A percentile compares a stretch with the other conserved stretches of the same genome.
phyloP scores from a whole-genome alignment of 805 yeast species.

The Blastobotrys peoriensis region DNA sequence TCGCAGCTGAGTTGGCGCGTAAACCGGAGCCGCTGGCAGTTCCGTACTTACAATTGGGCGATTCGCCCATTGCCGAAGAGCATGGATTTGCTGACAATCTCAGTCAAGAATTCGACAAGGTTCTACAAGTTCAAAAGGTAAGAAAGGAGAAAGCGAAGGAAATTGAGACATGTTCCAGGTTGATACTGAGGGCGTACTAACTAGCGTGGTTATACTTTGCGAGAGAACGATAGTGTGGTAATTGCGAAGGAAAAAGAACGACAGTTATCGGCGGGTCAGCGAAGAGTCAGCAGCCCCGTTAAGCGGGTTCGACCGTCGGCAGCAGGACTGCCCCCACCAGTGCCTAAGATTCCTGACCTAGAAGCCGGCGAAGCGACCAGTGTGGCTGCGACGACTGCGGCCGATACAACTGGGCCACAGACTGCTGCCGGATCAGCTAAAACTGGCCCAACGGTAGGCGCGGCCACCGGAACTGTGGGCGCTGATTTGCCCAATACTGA shows the following conservation, averaged over 20 bases:
- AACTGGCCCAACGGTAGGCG: background rate
- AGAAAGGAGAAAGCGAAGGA: slow-evolving; percentile 3
- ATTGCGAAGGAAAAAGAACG: slow-evolving; percentile 17
- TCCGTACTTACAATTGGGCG: slow-evolving; percentile 18
- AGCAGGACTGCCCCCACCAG: background rate
- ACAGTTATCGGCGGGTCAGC: slow-evolving; percentile 7
- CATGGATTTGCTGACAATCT: slow-evolving; percentile 20
- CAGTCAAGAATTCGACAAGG: slow-evolving; percentile 22
- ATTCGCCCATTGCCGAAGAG: slow-evolving; percentile 5
- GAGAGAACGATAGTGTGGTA: slow-evolving; percentile 19
- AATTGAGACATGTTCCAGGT: too few relatives aligned
- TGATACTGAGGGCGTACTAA: too few relatives aligned
- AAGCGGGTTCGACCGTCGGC: slow-evolving; percentile 6
- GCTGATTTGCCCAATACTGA: slow-evolving; percentile 18
- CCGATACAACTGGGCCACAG: background rate
- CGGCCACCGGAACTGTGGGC: too few relatives aligned
- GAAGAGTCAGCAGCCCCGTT: slow-evolving; percentile 21
- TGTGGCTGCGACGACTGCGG: background rate
- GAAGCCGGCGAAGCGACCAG: background rate
- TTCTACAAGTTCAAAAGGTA: slow-evolving; percentile 19
- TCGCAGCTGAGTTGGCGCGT: slow-evolving; percentile 11
- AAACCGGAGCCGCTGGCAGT: slow-evolving; percentile 6
- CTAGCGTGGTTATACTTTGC: slow-evolving; percentile 21
- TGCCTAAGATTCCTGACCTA: background rate
- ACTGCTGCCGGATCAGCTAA: background rate